Percentiles rank a stretch among this genome's conserved stretches.
phyloP scores from a whole-genome alignment of 2,329 filamentous ascomycete genomes.

The Aspergillus caelatus region DNA sequence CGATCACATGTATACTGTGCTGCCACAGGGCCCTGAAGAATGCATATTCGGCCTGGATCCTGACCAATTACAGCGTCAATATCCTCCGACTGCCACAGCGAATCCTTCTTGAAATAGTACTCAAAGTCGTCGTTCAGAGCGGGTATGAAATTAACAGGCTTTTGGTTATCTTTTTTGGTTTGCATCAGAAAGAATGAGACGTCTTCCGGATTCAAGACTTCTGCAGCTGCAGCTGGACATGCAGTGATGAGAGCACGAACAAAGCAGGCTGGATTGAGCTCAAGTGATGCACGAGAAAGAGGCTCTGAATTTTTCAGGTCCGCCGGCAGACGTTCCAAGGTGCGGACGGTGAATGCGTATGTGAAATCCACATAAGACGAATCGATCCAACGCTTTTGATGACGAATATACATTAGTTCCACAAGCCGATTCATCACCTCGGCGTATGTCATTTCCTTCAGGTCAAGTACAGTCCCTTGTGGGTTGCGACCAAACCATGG shows the following conservation, averaged over 20 bases:
- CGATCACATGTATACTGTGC: slow-evolving; percentile 82
- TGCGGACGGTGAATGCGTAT: slow-evolving; percentile 87
- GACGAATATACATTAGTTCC: slow-evolving; percentile 82
- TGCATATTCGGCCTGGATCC: slow-evolving; percentile 91
- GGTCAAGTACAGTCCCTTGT: slow-evolving; percentile 73
- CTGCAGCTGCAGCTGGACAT: slow-evolving; percentile 79
- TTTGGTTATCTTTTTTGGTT: slow-evolving; percentile 84
- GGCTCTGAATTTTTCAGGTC: slow-evolving; percentile 73
- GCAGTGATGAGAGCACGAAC: slow-evolving; percentile 5
- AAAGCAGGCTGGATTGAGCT: slow-evolving; percentile 12
- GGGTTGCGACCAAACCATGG: slow-evolving; percentile 89
- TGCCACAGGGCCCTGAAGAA: slow-evolving; percentile 89
- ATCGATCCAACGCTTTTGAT: slow-evolving; percentile 86
- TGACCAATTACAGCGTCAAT: slow-evolving; percentile 89
- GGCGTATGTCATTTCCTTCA: slow-evolving; percentile 91
- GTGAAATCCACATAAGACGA: slow-evolving; percentile 75
- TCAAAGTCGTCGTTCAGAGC: slow-evolving; percentile 91
- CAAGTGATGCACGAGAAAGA: slow-evolving; percentile 37
- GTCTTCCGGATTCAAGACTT: slow-evolving; percentile 95
- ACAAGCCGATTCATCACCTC: slow-evolving; percentile 82
- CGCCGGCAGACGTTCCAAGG: slow-evolving; percentile 70
- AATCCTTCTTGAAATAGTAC: slow-evolving; percentile 99
- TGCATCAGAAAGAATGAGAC: slow-evolving; percentile 91
- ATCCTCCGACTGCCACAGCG: slow-evolving; percentile 96
- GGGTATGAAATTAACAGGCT: slow-evolving; percentile 92